Conservation (phyloP, 192 early-diverging fungal species). For the Borealophlyctis nickersoniae region DNA sequence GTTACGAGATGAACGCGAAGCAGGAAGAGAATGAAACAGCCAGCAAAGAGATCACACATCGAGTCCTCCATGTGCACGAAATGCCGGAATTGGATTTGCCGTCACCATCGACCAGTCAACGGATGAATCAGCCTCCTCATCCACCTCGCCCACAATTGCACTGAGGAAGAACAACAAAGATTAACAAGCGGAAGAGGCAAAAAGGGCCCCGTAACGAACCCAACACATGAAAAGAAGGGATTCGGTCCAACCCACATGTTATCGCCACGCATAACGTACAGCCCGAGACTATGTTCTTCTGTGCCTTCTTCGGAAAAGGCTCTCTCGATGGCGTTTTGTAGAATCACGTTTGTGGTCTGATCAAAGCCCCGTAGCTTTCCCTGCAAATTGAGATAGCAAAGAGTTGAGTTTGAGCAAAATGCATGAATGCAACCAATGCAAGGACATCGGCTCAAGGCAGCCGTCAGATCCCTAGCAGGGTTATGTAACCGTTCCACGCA, state of each 20-base stretch:
- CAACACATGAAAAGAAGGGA: neutral
- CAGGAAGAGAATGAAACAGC: no score
- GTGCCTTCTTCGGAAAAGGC: slow-evolving; percentile 49
- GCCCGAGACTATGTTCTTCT: slow-evolving; percentile 45
- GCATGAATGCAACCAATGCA: no score
- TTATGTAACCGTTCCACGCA: neutral
- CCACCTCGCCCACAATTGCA: slow-evolving; percentile 19
- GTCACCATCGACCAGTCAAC: slow-evolving; percentile 28
- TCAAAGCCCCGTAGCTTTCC: slow-evolving; percentile 55
- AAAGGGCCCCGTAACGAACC: neutral
- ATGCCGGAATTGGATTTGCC: slow-evolving; percentile 9
- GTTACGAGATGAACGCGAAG: no score
- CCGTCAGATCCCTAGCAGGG: neutral
- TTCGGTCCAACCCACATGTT: slow-evolving; percentile 42
- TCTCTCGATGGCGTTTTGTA: slow-evolving; percentile 50
- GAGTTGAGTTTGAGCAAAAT: no score
- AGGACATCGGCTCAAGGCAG: neutral
- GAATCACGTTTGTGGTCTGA: slow-evolving; percentile 52
- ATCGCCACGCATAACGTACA: slow-evolving; percentile 57
- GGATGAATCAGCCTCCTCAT: slow-evolving; percentile 18
- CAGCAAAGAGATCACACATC: no score
- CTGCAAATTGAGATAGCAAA: no score
- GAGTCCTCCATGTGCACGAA: slow-evolving; percentile 9
- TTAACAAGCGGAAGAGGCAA: neutral
- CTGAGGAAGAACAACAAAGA: slow-evolving; percentile 2